phyloP scores from a whole-genome alignment of 352 stramenopile genomes.

The Blastocystis sp. region DNA sequence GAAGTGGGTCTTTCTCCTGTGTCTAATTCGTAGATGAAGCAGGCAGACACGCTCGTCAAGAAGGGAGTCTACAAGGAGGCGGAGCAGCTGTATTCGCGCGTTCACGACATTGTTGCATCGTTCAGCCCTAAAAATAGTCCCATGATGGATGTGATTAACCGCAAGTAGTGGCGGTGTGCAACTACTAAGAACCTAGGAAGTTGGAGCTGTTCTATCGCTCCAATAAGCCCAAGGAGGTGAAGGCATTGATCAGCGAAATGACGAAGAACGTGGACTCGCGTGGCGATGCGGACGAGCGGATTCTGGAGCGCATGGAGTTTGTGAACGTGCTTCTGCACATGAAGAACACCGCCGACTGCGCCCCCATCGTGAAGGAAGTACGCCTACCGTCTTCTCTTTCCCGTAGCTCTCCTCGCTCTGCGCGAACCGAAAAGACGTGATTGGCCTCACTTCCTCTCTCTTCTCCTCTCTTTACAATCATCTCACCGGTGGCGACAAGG shows the following conservation, averaged over 20 bases:
- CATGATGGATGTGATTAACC: constrained; percentile 56
- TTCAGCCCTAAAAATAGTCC: constrained; percentile 60
- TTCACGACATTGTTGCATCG: constrained; percentile 46
- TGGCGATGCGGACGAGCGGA: neutral
- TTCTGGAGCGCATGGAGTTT: constrained; percentile 9
- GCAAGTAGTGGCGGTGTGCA: constrained; percentile 6
- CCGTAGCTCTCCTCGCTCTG: neutral
- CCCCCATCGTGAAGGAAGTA: constrained; percentile 7
- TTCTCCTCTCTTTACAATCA: constrained; percentile 43
- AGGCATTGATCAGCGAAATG: constrained; percentile 9
- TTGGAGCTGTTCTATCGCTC: constrained; percentile 23
- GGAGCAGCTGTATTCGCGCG: constrained; percentile 57
- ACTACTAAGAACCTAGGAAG: neutral
- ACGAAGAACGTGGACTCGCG: constrained; percentile 56
- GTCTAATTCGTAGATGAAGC: constrained; percentile 24
- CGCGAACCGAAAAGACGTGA: neutral
- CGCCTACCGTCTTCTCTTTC: neutral
- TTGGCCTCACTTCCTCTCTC: constrained; percentile 5
- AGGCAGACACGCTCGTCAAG: constrained; percentile 6
- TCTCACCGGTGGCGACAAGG: constrained; percentile 21
- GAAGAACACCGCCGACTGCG: neutral
- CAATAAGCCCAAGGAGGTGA: neutral
- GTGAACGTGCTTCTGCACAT: constrained; percentile 30
- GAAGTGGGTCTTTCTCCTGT: neutral
- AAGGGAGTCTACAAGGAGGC: constrained; percentile 23